Percentiles rank a stretch among this genome's conserved stretches.
These are phyloP conservation scores for Sclerotinia minor DNA, from an alignment of 2,329 filamentous ascomycete genomes.

Conservation along the genomic window DNA sequence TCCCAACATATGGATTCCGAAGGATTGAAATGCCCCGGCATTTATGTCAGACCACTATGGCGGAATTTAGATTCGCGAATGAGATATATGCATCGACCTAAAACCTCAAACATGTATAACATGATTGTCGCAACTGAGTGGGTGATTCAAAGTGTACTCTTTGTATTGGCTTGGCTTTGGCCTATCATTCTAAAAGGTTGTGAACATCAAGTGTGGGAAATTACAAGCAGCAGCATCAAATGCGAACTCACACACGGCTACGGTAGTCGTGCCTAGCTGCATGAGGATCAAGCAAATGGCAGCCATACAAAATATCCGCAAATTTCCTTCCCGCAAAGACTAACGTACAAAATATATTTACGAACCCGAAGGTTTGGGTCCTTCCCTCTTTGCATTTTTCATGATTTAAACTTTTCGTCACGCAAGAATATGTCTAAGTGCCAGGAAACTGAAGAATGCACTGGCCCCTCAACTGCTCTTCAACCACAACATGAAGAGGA, in stretches of 20 bases:
- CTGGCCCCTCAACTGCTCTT: background rate
- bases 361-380: background rate
- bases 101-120: background rate
- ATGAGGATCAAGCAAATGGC: background rate
- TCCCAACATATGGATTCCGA: conserved; percentile 15
- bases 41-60: conserved; percentile 22
- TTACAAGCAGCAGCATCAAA: background rate
- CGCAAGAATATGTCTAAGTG: conserved; percentile 15
- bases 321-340: background rate
- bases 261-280: conserved; percentile 11
- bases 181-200: background rate
- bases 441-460: background rate
- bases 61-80: conserved; percentile 22
- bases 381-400: conserved; percentile 4
- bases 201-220: background rate
- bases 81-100: background rate
- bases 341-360: conserved; percentile 4
- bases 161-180: conserved; percentile 1
- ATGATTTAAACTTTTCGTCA: background rate
- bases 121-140: background rate
- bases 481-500: background rate
- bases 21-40: conserved; percentile 8
- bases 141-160: background rate
- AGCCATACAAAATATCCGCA: background rate
- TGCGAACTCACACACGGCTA: background rate